Evolutionary conservation across 75 land plant genomes (phyloP).

Genomic region (Gnetum montanum): DNA sequence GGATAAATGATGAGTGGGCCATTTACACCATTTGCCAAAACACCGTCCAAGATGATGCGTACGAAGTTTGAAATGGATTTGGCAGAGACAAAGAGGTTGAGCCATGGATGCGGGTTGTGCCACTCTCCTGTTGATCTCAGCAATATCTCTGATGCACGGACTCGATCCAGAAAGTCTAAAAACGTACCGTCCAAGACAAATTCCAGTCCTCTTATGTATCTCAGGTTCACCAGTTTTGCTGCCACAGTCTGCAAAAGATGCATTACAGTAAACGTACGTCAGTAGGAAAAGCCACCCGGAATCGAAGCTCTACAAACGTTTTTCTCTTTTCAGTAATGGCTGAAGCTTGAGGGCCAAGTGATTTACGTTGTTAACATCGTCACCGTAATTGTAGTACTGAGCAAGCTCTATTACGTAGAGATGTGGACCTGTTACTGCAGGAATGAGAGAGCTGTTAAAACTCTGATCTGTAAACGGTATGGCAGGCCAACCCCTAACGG

Average conservation of each 20-base stretch:
- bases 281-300: not conserved
- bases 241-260: not conserved
- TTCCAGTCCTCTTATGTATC: slow-evolving; percentile 13
- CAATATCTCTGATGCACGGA: slow-evolving; percentile 26
- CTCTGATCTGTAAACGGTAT: not conserved
- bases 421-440: slow-evolving; percentile 10
- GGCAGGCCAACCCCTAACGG: slow-evolving; percentile 11
- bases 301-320: not conserved
- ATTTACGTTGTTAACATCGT: too few relatives aligned
- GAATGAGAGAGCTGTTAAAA: slow-evolving; percentile 13
- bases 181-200: slow-evolving; percentile 22
- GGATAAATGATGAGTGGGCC: slow-evolving; percentile 52
- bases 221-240: slow-evolving; percentile 10
- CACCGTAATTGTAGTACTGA: slow-evolving; percentile 16
- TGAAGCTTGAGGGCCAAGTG: too few relatives aligned
- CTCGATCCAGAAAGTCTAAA: slow-evolving; percentile 44
- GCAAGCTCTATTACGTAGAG: slow-evolving; percentile 32
- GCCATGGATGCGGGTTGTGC: slow-evolving; percentile 45
- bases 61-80: too few relatives aligned
- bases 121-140: slow-evolving; percentile 23
- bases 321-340: not conserved
- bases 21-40: slow-evolving; percentile 13
- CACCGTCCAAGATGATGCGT: too few relatives aligned
- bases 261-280: not conserved
- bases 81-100: slow-evolving; percentile 41